Evolutionary conservation across 2,329 filamentous ascomycete genomes (phyloP).

Genomic region (Fusarium sp.): DNA sequence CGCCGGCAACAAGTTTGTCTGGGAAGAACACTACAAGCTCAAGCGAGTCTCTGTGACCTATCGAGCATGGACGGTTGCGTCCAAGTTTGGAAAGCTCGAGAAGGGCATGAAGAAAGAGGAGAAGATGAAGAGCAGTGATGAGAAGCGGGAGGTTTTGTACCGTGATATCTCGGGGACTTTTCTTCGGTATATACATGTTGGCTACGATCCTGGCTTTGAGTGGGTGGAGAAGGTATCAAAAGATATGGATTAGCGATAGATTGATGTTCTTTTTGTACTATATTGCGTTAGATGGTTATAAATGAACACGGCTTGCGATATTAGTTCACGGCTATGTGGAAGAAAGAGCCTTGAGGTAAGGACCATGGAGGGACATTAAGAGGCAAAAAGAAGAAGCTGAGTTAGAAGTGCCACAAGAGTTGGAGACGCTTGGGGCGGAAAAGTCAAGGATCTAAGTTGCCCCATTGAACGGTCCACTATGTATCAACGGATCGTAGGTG

Average conservation of each 20-base stretch:
- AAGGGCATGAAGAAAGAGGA: constrained; percentile 16
- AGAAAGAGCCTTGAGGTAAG: background rate
- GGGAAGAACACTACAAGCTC: constrained; percentile 33
- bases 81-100: constrained; percentile 3
- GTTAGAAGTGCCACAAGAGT: background rate
- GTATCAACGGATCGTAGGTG: background rate
- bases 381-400: background rate
- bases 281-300: background rate
- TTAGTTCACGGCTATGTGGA: background rate
- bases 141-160: constrained; percentile 4
- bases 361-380: background rate
- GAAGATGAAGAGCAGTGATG: background rate
- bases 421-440: background rate
- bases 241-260: background rate
- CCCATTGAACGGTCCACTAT: background rate
- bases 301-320: background rate
- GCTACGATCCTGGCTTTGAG: background rate
- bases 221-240: background rate
- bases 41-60: background rate
- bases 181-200: background rate
- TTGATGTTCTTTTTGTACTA: background rate
- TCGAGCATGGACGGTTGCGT: constrained; percentile 17
- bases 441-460: background rate
- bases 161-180: constrained; percentile 12
- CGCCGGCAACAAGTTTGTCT: background rate